Conservation (phyloP, 257 asterid genomes). For the Lycium ferocissimum region DNA sequence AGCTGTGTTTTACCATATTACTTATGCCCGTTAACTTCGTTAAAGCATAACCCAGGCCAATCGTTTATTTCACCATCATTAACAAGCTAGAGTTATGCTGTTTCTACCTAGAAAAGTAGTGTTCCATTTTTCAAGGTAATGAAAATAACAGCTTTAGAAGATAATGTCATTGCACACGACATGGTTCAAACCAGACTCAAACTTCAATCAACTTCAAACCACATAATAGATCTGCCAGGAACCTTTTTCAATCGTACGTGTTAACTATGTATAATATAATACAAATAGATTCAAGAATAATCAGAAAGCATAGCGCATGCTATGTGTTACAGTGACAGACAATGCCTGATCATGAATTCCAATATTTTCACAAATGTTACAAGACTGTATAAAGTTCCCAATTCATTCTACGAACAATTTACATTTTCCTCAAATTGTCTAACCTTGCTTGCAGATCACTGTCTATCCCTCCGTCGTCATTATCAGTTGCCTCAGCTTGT, state of each 20-base stretch:
- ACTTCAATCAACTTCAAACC: neutral
- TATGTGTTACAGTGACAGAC: slow-evolving; percentile 30
- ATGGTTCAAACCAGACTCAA: neutral
- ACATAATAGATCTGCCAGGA: neutral
- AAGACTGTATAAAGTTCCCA: slow-evolving; percentile 38
- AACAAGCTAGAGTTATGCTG: neutral
- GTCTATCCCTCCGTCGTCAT: slow-evolving; percentile 87
- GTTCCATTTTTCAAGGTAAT: neutral
- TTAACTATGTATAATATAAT: neutral
- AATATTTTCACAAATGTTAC: slow-evolving; percentile 48
- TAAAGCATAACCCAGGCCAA: too few relatives aligned
- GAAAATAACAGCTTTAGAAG: neutral
- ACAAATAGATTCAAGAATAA: neutral
- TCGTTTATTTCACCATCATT: neutral
- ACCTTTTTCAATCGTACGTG: neutral
- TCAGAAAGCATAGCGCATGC: neutral
- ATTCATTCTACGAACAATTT: slow-evolving; percentile 36
- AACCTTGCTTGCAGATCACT: slow-evolving; percentile 98
- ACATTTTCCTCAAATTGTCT: slow-evolving; percentile 96
- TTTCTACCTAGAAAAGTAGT: neutral
- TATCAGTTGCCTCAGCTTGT: slow-evolving; percentile 87
- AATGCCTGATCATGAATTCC: slow-evolving; percentile 39
- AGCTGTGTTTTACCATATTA: neutral
- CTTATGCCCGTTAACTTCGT: too few relatives aligned
- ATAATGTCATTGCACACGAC: neutral